Percentiles rank a stretch among this genome's conserved stretches.
These are phyloP conservation scores for Volvariella volvacea DNA, from an alignment of 1,284 basidiomycete species.

Conservation along the genomic window DNA sequence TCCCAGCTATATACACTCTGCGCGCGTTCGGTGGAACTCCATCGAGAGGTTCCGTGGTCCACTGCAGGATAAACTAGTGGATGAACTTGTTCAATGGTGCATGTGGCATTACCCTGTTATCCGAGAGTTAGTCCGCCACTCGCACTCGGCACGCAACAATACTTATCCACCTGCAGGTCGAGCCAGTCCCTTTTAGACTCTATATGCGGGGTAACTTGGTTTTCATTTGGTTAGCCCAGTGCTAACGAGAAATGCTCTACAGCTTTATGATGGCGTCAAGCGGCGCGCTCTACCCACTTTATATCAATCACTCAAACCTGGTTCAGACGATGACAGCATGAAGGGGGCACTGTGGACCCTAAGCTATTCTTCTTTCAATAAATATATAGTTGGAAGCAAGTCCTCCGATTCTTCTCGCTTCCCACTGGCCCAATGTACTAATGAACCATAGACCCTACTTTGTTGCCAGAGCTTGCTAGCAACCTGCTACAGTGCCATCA, in stretches of 20 bases:
- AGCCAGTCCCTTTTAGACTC: slow-evolving; percentile 57
- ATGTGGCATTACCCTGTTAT: slow-evolving; percentile 75
- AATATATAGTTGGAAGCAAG: slow-evolving; percentile 55
- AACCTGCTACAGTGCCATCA: slow-evolving; percentile 58
- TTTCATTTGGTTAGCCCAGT: background rate
- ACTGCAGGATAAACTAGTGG: slow-evolving; percentile 73
- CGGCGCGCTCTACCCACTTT: slow-evolving; percentile 61
- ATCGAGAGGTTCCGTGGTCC: slow-evolving; percentile 65
- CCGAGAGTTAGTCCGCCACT: slow-evolving; percentile 41
- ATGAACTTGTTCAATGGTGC: slow-evolving; percentile 79
- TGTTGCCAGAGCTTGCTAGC: slow-evolving; percentile 42
- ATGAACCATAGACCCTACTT: slow-evolving; percentile 35
- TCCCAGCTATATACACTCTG: slow-evolving; percentile 55
- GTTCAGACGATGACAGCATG: slow-evolving; percentile 81
- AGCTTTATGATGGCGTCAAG: slow-evolving; percentile 75
- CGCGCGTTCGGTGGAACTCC: slow-evolving; percentile 65
- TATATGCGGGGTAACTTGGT: slow-evolving; percentile 40
- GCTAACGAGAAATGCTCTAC: background rate
- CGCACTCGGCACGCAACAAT: slow-evolving; percentile 1
- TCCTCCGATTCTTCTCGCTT: background rate
- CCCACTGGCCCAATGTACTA: too few species aligned
- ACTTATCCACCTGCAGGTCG: slow-evolving; percentile 27
- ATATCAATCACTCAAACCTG: slow-evolving; percentile 66
- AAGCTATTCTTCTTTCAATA: slow-evolving; percentile 59
- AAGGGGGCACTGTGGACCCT: slow-evolving; percentile 90